Evolutionary conservation across 257 asterid species (phyloP).

Genomic region (Paraleonurus japonicus): DNA sequence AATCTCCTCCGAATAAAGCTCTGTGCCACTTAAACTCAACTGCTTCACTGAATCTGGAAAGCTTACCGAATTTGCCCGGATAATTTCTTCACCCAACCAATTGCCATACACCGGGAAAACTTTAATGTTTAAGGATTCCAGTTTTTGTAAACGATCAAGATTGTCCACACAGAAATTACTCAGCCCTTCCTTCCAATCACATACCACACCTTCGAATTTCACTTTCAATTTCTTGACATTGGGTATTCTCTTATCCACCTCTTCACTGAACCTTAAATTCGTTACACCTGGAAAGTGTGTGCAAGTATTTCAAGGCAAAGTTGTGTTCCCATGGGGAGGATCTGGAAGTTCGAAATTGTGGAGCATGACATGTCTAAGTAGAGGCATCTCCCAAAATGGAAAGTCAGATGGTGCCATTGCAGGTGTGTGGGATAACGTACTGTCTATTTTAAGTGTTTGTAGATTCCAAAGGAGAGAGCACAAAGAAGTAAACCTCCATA

Average conservation of each 20-base stretch:
- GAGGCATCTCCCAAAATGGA: background rate
- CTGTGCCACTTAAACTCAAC: background rate
- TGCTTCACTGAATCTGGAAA: background rate
- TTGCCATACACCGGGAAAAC: background rate
- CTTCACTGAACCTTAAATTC: too few species aligned
- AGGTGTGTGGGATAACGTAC: too few species aligned
- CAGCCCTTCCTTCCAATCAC: background rate
- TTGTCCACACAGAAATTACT: background rate
- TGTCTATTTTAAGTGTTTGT: background rate
- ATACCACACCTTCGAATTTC: background rate
- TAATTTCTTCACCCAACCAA: too few species aligned
- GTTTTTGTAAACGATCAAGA: background rate
- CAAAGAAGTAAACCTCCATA: background rate
- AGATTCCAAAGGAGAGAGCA: background rate
- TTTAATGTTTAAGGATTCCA: background rate
- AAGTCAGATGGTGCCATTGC: background rate
- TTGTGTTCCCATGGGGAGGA: background rate
- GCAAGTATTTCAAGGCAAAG: background rate
- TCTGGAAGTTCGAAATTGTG: background rate
- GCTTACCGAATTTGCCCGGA: background rate
- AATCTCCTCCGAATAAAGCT: background rate
- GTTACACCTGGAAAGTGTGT: background rate
- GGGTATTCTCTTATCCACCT: background rate
- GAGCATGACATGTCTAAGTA: background rate
- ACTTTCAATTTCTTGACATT: background rate